A percentile compares a stretch with the other conserved stretches of the same genome.
These are phyloP conservation scores for Tuber calosporum DNA, from an alignment of 495 filamentous ascomycete genomes.

Conservation along the genomic window DNA sequence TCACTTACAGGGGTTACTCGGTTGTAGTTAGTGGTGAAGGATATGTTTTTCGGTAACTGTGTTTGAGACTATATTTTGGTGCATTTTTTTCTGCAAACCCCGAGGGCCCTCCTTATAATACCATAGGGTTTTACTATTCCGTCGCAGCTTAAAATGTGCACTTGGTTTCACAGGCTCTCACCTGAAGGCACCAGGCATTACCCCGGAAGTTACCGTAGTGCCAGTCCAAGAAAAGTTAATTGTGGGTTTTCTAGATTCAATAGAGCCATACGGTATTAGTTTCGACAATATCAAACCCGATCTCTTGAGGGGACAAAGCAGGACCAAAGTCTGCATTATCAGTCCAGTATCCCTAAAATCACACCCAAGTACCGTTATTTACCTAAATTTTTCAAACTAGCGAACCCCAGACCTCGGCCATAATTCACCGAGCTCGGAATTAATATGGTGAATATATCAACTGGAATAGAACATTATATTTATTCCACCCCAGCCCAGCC, in stretches of 20 bases:
- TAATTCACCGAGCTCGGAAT: background rate
- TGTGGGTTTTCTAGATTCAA: background rate
- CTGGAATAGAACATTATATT: constrained; percentile 1
- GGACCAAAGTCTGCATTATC: background rate
- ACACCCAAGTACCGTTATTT: background rate
- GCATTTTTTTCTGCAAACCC: background rate
- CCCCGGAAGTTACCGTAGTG: background rate
- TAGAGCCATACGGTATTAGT: background rate
- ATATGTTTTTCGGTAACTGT: background rate
- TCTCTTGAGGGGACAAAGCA: background rate
- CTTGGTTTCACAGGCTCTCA: background rate
- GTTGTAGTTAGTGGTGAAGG: background rate
- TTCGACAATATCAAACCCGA: background rate
- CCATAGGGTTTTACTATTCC: background rate
- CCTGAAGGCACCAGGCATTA: background rate
- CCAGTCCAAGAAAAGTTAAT: background rate
- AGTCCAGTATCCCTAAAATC: background rate
- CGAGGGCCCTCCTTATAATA: background rate
- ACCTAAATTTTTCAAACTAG: background rate
- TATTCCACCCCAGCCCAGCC: constrained; percentile 27
- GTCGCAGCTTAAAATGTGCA: background rate
- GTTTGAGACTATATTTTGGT: background rate
- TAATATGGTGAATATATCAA: background rate
- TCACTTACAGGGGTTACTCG: background rate
- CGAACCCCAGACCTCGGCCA: background rate